phyloP scores from a whole-genome alignment of 2,329 filamentous ascomycete species.

The Claviceps pusilla region DNA sequence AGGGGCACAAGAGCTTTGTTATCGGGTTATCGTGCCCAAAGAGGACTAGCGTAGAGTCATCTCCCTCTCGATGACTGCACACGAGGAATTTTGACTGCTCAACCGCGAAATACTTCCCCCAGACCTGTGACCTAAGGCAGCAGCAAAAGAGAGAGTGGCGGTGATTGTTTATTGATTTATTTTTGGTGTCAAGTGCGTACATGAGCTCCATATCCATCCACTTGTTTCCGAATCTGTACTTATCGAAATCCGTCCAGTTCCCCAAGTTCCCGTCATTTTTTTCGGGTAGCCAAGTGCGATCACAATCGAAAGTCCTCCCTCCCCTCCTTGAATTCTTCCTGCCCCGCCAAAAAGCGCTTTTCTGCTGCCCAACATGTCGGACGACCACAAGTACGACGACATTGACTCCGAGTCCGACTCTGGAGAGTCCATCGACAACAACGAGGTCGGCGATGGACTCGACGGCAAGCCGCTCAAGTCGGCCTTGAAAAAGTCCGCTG shows the following conservation, averaged over 20 bases:
- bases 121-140: conserved; percentile 5
- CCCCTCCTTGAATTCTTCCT: conserved; percentile 2
- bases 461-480: conserved; percentile 64
- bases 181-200: background rate
- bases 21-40: conserved; percentile 23
- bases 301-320: background rate
- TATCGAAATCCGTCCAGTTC: background rate
- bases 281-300: background rate
- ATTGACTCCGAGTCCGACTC: conserved; percentile 58
- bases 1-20: conserved; percentile 20
- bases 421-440: conserved; percentile 47
- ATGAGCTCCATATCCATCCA: background rate
- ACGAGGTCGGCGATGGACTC: conserved; percentile 41
- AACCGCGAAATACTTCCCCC: conserved; percentile 18
- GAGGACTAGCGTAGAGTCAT: conserved; percentile 26
- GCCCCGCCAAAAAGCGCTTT: conserved; percentile 14
- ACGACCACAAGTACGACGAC: conserved; percentile 52
- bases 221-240: background rate
- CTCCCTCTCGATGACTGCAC: conserved; percentile 20
- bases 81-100: conserved; percentile 28
- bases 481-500: conserved; percentile 60
- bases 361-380: conserved; percentile 29
- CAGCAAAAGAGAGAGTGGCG: conserved; percentile 1
- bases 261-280: no score
- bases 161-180: background rate